phyloP scores from a whole-genome alignment of 805 yeast species.

The Lachancea quebecensis region DNA sequence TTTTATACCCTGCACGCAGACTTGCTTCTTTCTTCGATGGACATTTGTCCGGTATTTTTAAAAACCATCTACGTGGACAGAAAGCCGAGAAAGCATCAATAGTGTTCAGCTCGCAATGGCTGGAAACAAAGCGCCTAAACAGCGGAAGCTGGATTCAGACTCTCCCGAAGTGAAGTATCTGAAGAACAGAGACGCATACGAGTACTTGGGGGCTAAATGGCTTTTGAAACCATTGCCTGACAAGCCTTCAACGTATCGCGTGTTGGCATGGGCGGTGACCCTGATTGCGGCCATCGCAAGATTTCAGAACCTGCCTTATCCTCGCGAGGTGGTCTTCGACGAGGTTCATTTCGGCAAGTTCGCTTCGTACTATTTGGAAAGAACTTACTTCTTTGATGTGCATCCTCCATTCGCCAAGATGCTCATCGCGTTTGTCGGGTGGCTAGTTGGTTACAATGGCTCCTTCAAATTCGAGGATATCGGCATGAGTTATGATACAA shows the following conservation, averaged over 20 bases:
- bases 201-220: conserved; percentile 25
- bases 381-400: conserved; percentile 90
- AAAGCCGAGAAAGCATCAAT: too few relatives aligned
- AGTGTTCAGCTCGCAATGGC: not conserved
- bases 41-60: too few relatives aligned
- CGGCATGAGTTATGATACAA: conserved; percentile 71
- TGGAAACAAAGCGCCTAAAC: not conserved
- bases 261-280: conserved; percentile 57
- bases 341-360: conserved; percentile 85
- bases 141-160: not conserved
- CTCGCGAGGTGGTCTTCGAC: conserved; percentile 75
- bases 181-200: conserved; percentile 1
- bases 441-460: conserved; percentile 87
- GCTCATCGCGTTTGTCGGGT: conserved; percentile 85
- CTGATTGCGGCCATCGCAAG: conserved; percentile 58
- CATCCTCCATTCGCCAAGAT: conserved; percentile 98
- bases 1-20: too few relatives aligned
- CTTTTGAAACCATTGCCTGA: conserved; percentile 24
- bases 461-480: conserved; percentile 82
- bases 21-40: too few relatives aligned
- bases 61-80: too few relatives aligned
- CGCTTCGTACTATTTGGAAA: conserved; percentile 76
- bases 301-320: conserved; percentile 54
- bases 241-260: conserved; percentile 32
- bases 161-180: conserved; percentile 5